phyloP scores from a whole-genome alignment of 441 rosid species.

The Flueggea neowawraea region DNA sequence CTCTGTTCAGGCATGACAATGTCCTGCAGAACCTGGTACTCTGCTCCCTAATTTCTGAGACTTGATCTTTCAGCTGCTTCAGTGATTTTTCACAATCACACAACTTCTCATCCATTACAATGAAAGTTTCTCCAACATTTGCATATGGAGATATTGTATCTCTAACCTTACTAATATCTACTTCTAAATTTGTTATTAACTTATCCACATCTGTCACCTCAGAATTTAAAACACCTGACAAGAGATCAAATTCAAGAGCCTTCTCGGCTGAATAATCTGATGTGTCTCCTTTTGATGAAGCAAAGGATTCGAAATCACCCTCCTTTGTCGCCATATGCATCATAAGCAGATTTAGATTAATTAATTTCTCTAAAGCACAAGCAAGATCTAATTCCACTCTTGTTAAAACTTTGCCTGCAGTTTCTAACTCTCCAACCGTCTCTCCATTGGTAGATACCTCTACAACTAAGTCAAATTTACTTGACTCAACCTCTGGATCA shows the following conservation, averaged over 20 bases:
- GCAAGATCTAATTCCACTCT: slow-evolving; percentile 75
- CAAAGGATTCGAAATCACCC: slow-evolving; percentile 60
- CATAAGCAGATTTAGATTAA: slow-evolving; percentile 65
- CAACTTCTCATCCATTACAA: slow-evolving; percentile 58
- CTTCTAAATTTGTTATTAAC: slow-evolving; percentile 33
- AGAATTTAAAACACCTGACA: slow-evolving; percentile 62
- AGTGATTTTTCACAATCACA: slow-evolving; percentile 50
- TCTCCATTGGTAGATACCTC: slow-evolving; percentile 40
- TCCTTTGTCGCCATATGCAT: slow-evolving; percentile 78
- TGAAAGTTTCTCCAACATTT: slow-evolving; percentile 41
- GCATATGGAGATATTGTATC: slow-evolving; percentile 41
- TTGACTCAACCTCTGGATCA: slow-evolving; percentile 49
- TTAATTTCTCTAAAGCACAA: slow-evolving; percentile 71
- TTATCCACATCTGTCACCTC: slow-evolving; percentile 65
- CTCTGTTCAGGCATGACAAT: slow-evolving; percentile 38
- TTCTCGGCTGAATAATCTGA: slow-evolving; percentile 37
- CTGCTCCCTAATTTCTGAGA: slow-evolving; percentile 63
- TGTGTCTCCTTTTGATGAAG: slow-evolving; percentile 26
- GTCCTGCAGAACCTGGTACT: slow-evolving; percentile 55
- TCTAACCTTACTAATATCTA: slow-evolving; percentile 31
- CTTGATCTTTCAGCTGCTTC: slow-evolving; percentile 51
- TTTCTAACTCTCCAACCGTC: slow-evolving; percentile 33
- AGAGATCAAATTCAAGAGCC: slow-evolving; percentile 67
- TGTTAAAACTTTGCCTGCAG: slow-evolving; percentile 43
- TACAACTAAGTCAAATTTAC: slow-evolving; percentile 43